A percentile compares a stretch with the other conserved stretches of the same genome.
Evolutionary conservation across 2,329 filamentous ascomycete genomes (phyloP).

Genomic region (Alternaria hordeiaustralica): DNA sequence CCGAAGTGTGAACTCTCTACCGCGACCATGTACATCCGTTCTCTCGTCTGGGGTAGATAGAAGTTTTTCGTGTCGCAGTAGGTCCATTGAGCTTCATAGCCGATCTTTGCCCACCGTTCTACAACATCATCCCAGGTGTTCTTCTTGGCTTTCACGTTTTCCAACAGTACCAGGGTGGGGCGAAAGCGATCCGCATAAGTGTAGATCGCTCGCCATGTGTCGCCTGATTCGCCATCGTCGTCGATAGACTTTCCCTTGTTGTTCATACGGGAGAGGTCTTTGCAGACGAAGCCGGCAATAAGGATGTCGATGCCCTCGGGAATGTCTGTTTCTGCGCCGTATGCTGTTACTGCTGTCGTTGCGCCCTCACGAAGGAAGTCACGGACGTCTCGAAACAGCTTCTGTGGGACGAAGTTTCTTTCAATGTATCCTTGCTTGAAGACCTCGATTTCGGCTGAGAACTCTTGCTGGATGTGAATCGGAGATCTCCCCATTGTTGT

Average conservation of each 20-base stretch:
- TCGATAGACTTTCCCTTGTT: constrained; percentile 59
- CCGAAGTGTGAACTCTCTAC: constrained; percentile 41
- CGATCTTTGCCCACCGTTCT: constrained; percentile 55
- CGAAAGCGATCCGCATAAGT: constrained; percentile 61
- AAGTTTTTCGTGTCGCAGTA: constrained; percentile 72
- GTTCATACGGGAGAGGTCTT: constrained; percentile 75
- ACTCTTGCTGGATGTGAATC: constrained; percentile 48
- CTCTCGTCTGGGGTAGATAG: constrained; percentile 72
- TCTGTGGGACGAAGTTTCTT: constrained; percentile 51
- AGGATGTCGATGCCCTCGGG: constrained; percentile 68
- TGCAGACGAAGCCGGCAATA: constrained; percentile 76
- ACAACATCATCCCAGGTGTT: constrained; percentile 66
- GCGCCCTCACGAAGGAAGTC: constrained; percentile 54
- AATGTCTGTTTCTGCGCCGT: constrained; percentile 65
- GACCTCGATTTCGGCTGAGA: constrained; percentile 56
- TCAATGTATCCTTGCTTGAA: constrained; percentile 58
- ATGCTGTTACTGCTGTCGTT: constrained; percentile 67
- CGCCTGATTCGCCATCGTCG: constrained; percentile 67
- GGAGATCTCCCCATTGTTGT: constrained; percentile 8
- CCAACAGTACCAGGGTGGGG: constrained; percentile 71
- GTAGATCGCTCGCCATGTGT: constrained; percentile 69
- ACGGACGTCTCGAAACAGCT: constrained; percentile 55
- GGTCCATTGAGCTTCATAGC: constrained; percentile 61
- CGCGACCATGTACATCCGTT: constrained; percentile 56
- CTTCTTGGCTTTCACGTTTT: constrained; percentile 65